These are phyloP conservation scores for Thermomyces lanuginosus DNA, from an alignment of 2,329 filamentous ascomycete species.

Conservation along the genomic window DNA sequence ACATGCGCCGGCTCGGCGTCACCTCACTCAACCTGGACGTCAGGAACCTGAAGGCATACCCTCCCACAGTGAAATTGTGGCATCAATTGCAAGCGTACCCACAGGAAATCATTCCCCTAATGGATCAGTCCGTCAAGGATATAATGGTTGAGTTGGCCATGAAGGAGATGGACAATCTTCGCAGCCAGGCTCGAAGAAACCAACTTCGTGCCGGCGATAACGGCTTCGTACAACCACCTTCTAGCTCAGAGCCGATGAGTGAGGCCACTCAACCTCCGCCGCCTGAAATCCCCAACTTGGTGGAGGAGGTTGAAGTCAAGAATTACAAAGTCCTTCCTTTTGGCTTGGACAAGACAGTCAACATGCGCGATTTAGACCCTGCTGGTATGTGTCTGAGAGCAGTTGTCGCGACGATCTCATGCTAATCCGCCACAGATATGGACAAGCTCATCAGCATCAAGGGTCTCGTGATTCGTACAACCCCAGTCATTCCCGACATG, in stretches of 20 bases:
- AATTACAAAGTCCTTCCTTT: slow-evolving; percentile 80
- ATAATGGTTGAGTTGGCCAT: slow-evolving; percentile 79
- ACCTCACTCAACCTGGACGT: slow-evolving; percentile 77
- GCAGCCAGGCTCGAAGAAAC: slow-evolving; percentile 36
- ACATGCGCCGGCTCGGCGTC: slow-evolving; percentile 76
- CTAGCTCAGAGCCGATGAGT: slow-evolving; percentile 58
- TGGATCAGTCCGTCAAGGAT: slow-evolving; percentile 91
- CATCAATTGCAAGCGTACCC: slow-evolving; percentile 89
- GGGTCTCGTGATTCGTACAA: slow-evolving; percentile 86
- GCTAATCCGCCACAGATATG: slow-evolving; percentile 49
- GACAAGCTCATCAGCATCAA: slow-evolving; percentile 92
- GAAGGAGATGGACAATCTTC: slow-evolving; percentile 56
- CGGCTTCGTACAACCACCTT: slow-evolving; percentile 61
- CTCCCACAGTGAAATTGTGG: slow-evolving; percentile 83
- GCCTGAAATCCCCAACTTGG: slow-evolving; percentile 47
- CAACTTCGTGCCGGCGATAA: slow-evolving; percentile 34
- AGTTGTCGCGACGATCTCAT: too few relatives aligned
- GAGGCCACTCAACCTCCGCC: slow-evolving; percentile 17
- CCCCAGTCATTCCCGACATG: slow-evolving; percentile 96
- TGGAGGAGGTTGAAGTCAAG: slow-evolving; percentile 60
- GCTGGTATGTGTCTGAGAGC: slow-evolving; percentile 36
- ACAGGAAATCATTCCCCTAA: slow-evolving; percentile 86
- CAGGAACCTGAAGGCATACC: slow-evolving; percentile 79
- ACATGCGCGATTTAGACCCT: slow-evolving; percentile 86
- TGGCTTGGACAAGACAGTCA: slow-evolving; percentile 70